Evolutionary conservation across 2,329 filamentous ascomycete species (phyloP).

Genomic region (Penicillium sp.): DNA sequence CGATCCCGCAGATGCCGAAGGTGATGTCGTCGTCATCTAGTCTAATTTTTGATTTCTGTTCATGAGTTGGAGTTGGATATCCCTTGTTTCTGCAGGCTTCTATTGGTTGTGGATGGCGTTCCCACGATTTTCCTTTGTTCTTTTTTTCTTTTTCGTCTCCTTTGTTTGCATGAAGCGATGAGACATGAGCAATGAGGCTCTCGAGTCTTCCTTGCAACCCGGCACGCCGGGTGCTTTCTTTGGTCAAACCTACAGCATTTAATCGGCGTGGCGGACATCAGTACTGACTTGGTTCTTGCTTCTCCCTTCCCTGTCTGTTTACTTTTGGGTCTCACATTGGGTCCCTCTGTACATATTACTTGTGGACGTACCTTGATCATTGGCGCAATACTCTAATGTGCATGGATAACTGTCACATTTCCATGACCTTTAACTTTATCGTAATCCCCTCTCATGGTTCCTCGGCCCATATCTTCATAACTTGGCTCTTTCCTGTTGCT

Average conservation of each 20-base stretch:
- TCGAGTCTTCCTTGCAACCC: constrained; percentile 16
- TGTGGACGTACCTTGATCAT: constrained; percentile 2
- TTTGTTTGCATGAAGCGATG: constrained; percentile 26
- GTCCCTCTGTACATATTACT: constrained; percentile 8
- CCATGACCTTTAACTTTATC: not conserved
- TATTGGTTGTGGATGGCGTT: constrained; percentile 20
- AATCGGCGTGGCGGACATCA: constrained; percentile 20
- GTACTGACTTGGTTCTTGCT: constrained; percentile 1
- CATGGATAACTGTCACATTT: not conserved
- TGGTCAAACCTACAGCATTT: constrained; percentile 24
- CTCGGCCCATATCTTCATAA: not conserved
- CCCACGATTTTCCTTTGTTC: constrained; percentile 17
- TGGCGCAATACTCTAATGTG: constrained; percentile 4
- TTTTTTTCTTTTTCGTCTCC: constrained; percentile 11
- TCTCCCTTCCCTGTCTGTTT: constrained; percentile 5
- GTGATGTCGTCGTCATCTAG: constrained; percentile 47
- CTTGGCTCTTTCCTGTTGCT: constrained; percentile 1
- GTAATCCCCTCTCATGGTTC: not conserved
- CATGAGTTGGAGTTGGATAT: constrained; percentile 32
- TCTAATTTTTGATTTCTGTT: constrained; percentile 21
- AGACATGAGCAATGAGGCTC: constrained; percentile 24
- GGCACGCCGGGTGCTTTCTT: constrained; percentile 10
- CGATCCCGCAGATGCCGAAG: constrained; percentile 45
- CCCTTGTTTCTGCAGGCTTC: constrained; percentile 25
- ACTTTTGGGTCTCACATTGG: constrained; percentile 1